phyloP scores from a whole-genome alignment of 2,329 filamentous ascomycete genomes.

The Cercospora brassicicola region DNA sequence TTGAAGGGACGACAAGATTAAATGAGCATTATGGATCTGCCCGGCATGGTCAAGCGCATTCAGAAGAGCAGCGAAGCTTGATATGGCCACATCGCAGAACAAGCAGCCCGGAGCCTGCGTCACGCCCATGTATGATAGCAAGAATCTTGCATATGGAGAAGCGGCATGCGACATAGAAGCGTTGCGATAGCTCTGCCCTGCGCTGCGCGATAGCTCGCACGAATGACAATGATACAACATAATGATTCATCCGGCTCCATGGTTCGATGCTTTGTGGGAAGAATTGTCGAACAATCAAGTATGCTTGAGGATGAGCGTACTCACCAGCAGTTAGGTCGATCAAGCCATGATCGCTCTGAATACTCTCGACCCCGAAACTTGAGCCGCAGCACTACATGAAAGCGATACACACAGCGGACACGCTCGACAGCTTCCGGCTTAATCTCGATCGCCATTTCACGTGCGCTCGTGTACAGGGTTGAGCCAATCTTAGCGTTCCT shows the following conservation, averaged over 20 bases:
- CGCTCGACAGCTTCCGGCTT: neutral
- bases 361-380: neutral
- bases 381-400: neutral
- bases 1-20: constrained; percentile 93
- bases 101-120: neutral
- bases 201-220: constrained; percentile 20
- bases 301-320: neutral
- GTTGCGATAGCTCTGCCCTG: neutral
- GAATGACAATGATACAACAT: constrained; percentile 19
- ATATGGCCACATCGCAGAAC: neutral
- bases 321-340: neutral
- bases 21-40: neutral
- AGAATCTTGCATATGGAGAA: constrained; percentile 16
- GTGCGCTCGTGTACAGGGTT: neutral
- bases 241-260: neutral
- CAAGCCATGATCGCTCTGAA: neutral
- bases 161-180: constrained; percentile 11
- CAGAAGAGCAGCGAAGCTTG: neutral
- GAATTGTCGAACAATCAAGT: neutral
- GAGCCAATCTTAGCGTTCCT: neutral
- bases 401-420: neutral
- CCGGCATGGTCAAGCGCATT: neutral
- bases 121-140: constrained; percentile 25
- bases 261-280: neutral
- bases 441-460: neutral